These are phyloP conservation scores for Boletus fagicola DNA, from an alignment of 768 basidiomycete species.

Conservation along the genomic window DNA sequence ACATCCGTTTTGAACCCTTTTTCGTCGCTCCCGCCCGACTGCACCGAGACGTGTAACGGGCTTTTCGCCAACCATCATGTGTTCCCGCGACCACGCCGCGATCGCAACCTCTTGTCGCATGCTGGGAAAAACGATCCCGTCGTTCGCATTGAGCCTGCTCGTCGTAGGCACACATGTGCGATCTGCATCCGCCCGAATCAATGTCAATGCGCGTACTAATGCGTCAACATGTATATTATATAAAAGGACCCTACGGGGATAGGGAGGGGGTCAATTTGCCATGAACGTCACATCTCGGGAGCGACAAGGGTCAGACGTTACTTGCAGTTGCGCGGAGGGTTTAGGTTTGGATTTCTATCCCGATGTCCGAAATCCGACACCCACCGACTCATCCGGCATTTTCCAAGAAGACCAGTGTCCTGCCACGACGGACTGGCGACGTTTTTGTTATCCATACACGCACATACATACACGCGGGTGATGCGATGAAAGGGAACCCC, in stretches of 20 bases:
- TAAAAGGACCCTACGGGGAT: slow-evolving; percentile 20
- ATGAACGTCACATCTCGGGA: slow-evolving; percentile 26
- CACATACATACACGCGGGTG: slow-evolving; percentile 2
- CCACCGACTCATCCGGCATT: slow-evolving; percentile 14
- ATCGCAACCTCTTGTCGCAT: slow-evolving; percentile 17
- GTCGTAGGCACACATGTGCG: not conserved
- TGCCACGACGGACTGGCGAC: slow-evolving; percentile 1
- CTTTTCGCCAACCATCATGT: slow-evolving; percentile 6
- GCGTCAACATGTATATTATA: slow-evolving; percentile 7
- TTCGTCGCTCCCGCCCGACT: not conserved
- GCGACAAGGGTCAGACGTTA: slow-evolving; percentile 15
- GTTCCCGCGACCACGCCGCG: slow-evolving; percentile 31
- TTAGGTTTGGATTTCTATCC: slow-evolving; percentile 3
- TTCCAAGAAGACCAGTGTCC: slow-evolving; percentile 8
- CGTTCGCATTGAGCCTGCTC: not conserved
- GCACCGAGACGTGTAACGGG: slow-evolving; percentile 11
- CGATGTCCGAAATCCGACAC: slow-evolving; percentile 3
- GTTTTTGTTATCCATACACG: not conserved
- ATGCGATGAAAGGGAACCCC: slow-evolving; percentile 12
- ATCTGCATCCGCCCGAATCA: slow-evolving; percentile 4
- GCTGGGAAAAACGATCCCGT: not conserved
- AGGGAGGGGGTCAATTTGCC: slow-evolving; percentile 13
- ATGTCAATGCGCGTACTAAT: slow-evolving; percentile 2
- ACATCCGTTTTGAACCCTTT: not conserved
- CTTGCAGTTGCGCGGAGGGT: not conserved